These are phyloP conservation scores for Rhizophagus sp. DNA, from an alignment of 192 early-diverging fungal genomes.

Conservation along the genomic window DNA sequence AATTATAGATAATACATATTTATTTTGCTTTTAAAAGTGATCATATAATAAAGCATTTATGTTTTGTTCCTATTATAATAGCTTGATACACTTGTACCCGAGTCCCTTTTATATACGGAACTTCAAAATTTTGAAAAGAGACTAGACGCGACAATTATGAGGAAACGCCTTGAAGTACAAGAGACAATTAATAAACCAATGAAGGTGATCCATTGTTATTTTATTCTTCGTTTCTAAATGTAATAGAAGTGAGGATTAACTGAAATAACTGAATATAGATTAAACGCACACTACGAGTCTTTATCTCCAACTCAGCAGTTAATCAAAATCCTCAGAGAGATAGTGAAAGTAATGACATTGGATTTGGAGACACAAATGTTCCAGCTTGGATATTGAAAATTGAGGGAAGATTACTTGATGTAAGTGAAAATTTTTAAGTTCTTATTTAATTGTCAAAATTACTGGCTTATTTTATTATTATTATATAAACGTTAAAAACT, in stretches of 20 bases:
- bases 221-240: background rate
- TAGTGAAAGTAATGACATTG: conserved; percentile 44
- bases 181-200: conserved; percentile 74
- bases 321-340: conserved; percentile 69
- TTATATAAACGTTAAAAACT: background rate
- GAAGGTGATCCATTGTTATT: conserved; percentile 41
- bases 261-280: conserved; percentile 36
- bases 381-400: conserved; percentile 92
- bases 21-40: background rate
- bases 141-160: conserved; percentile 86
- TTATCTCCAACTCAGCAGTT: conserved; percentile 82
- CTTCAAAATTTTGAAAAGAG: conserved; percentile 85
- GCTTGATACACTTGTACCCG: conserved; percentile 90
- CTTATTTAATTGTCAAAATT: background rate
- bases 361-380: conserved; percentile 48
- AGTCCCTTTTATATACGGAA: conserved; percentile 85
- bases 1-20: background rate
- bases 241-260: background rate
- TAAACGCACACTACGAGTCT: conserved; percentile 84
- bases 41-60: background rate
- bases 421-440: conserved; percentile 27
- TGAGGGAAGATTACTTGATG: conserved; percentile 87
- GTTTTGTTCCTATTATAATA: conserved; percentile 34
- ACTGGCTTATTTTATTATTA: background rate
- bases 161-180: conserved; percentile 88